These are phyloP conservation scores for Wolfiporia cocos DNA, from an alignment of 1,284 basidiomycete genomes.

Conservation along the genomic window DNA sequence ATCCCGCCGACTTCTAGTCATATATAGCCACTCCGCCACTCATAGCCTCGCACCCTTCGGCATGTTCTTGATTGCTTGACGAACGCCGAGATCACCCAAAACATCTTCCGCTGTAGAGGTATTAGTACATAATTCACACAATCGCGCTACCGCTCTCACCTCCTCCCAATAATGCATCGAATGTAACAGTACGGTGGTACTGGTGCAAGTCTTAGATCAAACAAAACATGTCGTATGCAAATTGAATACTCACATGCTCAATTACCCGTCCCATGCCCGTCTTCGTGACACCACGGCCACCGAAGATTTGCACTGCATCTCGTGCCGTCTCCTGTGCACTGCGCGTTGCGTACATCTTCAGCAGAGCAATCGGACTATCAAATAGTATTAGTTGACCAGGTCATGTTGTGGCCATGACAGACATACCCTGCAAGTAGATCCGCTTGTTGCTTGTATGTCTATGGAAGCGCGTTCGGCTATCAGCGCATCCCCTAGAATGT, in stretches of 20 bases:
- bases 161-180: conserved; percentile 66
- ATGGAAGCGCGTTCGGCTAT: background rate
- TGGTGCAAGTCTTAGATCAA: conserved; percentile 18
- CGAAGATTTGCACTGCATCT: conserved; percentile 52
- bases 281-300: conserved; percentile 45
- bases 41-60: conserved; percentile 53
- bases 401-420: background rate
- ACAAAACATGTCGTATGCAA: conserved; percentile 1
- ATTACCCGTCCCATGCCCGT: conserved; percentile 50
- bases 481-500: too few relatives aligned
- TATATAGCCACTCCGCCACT: conserved; percentile 7
- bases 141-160: conserved; percentile 34
- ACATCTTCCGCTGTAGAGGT: conserved; percentile 52
- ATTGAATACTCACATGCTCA: conserved; percentile 45
- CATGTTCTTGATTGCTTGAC: conserved; percentile 62
- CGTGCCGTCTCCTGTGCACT: conserved; percentile 26
- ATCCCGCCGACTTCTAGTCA: background rate
- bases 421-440: conserved; percentile 34
- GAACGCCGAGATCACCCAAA: conserved; percentile 62
- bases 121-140: background rate
- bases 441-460: conserved; percentile 36
- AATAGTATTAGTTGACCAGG: background rate
- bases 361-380: conserved; percentile 22
- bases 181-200: conserved; percentile 62
- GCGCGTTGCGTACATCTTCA: conserved; percentile 27